phyloP scores from a whole-genome alignment of 2,329 filamentous ascomycete species.

The Ceratocystis cacaofunesta region DNA sequence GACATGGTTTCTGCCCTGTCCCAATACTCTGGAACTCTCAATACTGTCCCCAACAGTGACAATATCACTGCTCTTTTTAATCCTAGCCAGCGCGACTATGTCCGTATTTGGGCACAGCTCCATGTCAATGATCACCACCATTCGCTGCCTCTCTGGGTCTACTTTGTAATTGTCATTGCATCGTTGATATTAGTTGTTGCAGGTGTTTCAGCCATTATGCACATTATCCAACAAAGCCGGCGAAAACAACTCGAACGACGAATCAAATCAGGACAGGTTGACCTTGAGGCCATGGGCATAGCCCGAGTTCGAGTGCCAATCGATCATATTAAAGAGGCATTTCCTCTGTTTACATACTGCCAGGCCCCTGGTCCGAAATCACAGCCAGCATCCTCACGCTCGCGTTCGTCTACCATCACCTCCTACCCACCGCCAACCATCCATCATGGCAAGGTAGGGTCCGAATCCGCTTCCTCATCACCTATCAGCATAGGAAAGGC shows the following conservation, averaged over 20 bases:
- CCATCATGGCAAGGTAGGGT: background rate
- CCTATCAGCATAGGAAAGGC: conserved; percentile 21
- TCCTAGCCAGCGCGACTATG: conserved; percentile 41
- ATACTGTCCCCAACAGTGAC: conserved; percentile 41
- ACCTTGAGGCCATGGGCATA: conserved; percentile 74
- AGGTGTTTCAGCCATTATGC: conserved; percentile 56
- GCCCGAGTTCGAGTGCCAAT: conserved; percentile 65
- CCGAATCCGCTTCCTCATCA: conserved; percentile 18
- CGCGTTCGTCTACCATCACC: background rate
- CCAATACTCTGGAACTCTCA: conserved; percentile 63
- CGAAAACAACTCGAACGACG: conserved; percentile 53
- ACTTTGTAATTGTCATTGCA: conserved; percentile 54
- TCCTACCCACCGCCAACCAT: background rate
- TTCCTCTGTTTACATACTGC: conserved; percentile 67
- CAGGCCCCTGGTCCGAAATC: conserved; percentile 33
- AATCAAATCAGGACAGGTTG: conserved; percentile 63
- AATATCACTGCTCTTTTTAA: conserved; percentile 41
- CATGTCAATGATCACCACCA: conserved; percentile 31
- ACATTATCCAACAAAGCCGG: conserved; percentile 57
- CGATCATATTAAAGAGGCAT: conserved; percentile 47
- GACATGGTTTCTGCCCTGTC: conserved; percentile 57
- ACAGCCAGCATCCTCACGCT: conserved; percentile 17
- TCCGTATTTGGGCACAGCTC: conserved; percentile 45
- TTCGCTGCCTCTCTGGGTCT: conserved; percentile 68
- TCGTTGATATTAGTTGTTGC: conserved; percentile 55